phyloP scores from a whole-genome alignment of 164 flowering plant genomes.

The Cinnamomum micranthum region DNA sequence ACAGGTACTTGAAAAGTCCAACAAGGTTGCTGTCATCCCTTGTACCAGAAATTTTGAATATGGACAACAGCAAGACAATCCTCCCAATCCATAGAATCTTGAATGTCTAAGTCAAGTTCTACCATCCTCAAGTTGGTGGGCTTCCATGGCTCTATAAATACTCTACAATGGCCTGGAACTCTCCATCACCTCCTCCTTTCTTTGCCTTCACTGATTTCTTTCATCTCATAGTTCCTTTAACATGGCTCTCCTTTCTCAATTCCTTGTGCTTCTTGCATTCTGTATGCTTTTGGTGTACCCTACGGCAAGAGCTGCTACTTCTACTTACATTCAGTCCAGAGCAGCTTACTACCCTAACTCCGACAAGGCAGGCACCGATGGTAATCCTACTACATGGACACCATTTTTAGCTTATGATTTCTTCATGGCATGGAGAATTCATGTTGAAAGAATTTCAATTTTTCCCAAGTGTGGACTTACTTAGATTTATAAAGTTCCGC shows the following conservation, averaged over 20 bases:
- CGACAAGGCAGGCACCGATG: slow-evolving; percentile 58
- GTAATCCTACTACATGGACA: slow-evolving; percentile 22
- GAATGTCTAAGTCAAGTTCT: slow-evolving; percentile 15
- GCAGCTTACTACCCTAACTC: slow-evolving; percentile 76
- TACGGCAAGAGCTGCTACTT: slow-evolving; percentile 39
- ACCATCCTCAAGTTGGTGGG: not conserved
- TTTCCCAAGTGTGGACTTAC: too few species aligned
- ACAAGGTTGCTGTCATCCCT: slow-evolving; percentile 14
- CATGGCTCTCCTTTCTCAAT: slow-evolving; percentile 35
- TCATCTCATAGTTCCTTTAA: not conserved
- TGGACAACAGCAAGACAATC: not conserved
- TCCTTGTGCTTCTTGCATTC: slow-evolving; percentile 18
- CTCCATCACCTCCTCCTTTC: slow-evolving; percentile 15
- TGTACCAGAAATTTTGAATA: not conserved
- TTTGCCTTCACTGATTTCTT: slow-evolving; percentile 1
- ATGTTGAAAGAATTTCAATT: too few species aligned
- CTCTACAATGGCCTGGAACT: slow-evolving; percentile 2
- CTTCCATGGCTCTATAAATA: slow-evolving; percentile 12
- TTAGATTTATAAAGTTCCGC: too few species aligned
- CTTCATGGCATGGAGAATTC: too few species aligned
- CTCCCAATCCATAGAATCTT: not conserved
- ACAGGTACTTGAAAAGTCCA: slow-evolving; percentile 5
- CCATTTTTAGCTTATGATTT: not conserved
- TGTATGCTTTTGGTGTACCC: slow-evolving; percentile 27
- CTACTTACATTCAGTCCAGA: slow-evolving; percentile 48